Percentiles rank a stretch among this genome's conserved stretches.
phyloP scores from a whole-genome alignment of 306 rosid species.

The Boehmeria nivea region DNA sequence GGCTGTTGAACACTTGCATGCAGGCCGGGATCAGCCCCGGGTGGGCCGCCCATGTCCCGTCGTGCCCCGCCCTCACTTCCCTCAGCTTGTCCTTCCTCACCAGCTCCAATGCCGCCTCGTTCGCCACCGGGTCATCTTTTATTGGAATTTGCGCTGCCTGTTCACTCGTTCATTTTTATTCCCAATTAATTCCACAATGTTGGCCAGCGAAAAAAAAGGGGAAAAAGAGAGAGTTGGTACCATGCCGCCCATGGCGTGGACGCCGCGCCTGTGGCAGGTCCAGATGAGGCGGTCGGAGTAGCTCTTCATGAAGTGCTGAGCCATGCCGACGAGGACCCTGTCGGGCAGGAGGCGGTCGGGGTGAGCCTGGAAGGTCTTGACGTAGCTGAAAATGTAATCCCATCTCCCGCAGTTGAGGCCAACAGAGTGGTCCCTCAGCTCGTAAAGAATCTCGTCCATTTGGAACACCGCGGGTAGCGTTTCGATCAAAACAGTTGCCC shows the following conservation, averaged over 20 bases:
- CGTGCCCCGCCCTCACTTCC: slow-evolving; percentile 87
- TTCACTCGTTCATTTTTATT: background rate
- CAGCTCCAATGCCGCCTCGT: slow-evolving; percentile 68
- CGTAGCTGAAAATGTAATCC: slow-evolving; percentile 97
- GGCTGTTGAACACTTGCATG: slow-evolving; percentile 61
- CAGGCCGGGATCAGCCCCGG: slow-evolving; percentile 71
- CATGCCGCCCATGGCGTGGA: slow-evolving; percentile 97
- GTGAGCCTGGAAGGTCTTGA: slow-evolving; percentile 85
- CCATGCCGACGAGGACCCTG: slow-evolving; percentile 79
- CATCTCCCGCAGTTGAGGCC: slow-evolving; percentile 92
- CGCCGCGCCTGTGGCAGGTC: slow-evolving; percentile 83
- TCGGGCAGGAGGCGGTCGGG: slow-evolving; percentile 76
- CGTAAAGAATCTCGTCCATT: slow-evolving; percentile 89
- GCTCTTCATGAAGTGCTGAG: slow-evolving; percentile 84
- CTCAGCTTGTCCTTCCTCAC: slow-evolving; percentile 85
- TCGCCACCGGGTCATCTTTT: slow-evolving; percentile 61
- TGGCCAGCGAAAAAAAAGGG: background rate
- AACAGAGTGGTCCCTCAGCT: slow-evolving; percentile 77
- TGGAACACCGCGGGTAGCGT: slow-evolving; percentile 91
- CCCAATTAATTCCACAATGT: too few species aligned
- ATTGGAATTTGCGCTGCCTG: slow-evolving; percentile 96
- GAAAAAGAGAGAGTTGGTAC: too few species aligned
- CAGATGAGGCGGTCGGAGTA: slow-evolving; percentile 82
- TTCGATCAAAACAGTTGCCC: slow-evolving; percentile 84
- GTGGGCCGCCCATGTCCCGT: slow-evolving; percentile 98